Evolutionary conservation across 768 basidiomycete genomes (phyloP).

Genomic region (Pisolithus orientalis): DNA sequence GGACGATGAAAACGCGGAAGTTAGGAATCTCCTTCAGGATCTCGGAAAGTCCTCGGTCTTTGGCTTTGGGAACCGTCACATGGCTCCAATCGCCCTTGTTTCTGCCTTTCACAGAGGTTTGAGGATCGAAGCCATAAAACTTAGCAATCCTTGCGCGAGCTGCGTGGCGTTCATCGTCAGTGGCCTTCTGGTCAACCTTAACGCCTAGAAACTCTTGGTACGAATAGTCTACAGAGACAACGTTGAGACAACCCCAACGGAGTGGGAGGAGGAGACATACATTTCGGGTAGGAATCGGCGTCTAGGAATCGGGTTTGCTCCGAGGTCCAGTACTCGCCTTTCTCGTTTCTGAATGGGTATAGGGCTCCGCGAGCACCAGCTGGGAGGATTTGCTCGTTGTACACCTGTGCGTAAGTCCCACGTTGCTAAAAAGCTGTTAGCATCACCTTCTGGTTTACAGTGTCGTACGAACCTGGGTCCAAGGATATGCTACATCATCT

Average conservation of each 20-base stretch:
- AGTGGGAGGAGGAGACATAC: conserved; percentile 2
- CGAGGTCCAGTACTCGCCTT: conserved; percentile 21
- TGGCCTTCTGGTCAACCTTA: conserved; percentile 18
- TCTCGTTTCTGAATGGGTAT: conserved; percentile 15
- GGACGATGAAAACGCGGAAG: conserved; percentile 22
- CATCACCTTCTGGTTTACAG: no score
- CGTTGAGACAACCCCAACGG: no score
- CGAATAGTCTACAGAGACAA: conserved; percentile 15
- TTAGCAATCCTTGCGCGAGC: conserved; percentile 17
- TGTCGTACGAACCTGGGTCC: conserved; percentile 17
- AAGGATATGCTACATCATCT: conserved; percentile 7
- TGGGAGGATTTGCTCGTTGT: conserved; percentile 15
- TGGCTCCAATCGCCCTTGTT: conserved; percentile 6
- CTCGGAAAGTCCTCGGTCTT: conserved; percentile 7
- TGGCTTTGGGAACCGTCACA: conserved; percentile 6
- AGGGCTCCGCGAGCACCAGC: conserved; percentile 12
- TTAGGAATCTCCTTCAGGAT: conserved; percentile 11
- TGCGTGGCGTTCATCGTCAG: conserved; percentile 5
- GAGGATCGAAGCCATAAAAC: conserved; percentile 20
- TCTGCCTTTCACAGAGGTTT: background rate
- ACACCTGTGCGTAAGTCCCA: conserved; percentile 19
- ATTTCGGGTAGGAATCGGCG: conserved; percentile 14
- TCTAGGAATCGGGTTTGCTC: conserved; percentile 20
- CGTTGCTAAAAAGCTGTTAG: conserved; percentile 4
- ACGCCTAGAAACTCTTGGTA: conserved; percentile 21